phyloP scores from a whole-genome alignment of 371 early-diverging fungal genomes.

The Mucor velutinosus region DNA sequence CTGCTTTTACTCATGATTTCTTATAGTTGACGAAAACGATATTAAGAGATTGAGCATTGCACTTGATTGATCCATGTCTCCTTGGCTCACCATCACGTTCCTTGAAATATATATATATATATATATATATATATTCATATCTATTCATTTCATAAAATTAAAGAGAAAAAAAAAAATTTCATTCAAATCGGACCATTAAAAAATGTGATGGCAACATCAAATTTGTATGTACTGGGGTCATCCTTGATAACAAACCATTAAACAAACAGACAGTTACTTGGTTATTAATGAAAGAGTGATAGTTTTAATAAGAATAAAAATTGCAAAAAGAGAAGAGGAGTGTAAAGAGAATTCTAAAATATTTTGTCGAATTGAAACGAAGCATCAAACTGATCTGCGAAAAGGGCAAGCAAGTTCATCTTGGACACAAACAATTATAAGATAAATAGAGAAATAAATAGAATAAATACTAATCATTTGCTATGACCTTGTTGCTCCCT shows the following conservation, averaged over 20 bases:
- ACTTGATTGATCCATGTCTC: neutral
- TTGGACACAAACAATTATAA: neutral
- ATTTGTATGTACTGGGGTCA: neutral
- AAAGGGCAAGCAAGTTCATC: neutral
- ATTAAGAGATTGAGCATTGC: conserved; percentile 12
- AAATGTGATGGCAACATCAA: neutral
- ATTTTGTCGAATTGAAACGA: neutral
- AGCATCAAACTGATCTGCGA: neutral
- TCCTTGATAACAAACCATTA: neutral
- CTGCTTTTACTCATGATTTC: neutral
- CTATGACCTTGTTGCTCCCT: neutral
- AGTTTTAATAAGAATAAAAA: neutral
- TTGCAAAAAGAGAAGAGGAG: neutral
- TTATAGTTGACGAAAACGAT: conserved; percentile 8
- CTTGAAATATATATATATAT: neutral
- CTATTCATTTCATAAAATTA: neutral
- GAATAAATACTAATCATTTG: neutral
- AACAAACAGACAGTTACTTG: neutral
- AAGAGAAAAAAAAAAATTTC: neutral
- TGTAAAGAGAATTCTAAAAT: conserved; percentile 1
- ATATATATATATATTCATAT: neutral
- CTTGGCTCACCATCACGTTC: neutral
- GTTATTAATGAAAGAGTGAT: conserved; percentile 2
- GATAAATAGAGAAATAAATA: neutral
- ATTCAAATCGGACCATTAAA: neutral